Base-by-base conservation (phyloP, 2,329 filamentous ascomycete genomes). In the Phialemoniopsis sp. region DNA sequence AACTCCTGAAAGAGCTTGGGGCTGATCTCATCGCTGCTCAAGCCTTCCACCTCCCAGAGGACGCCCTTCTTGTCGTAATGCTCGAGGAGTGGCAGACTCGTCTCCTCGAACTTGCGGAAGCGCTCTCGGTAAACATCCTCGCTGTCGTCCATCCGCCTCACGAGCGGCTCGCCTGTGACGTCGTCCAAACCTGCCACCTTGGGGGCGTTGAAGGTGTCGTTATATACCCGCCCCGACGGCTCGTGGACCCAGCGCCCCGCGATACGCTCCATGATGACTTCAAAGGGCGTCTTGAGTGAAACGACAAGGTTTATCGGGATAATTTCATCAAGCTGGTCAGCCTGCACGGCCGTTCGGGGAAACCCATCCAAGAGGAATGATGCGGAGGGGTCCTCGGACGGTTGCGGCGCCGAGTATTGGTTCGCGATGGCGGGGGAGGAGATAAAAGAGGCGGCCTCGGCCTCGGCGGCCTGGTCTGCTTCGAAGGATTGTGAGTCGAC, bases 361-460 rank as follows among this genome's bases (percentile, higher is more conserved):
- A 97, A 98, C 13, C 93, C 93, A 59, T 98, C 93, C 38, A 98
- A 84, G 47, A 98, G 86, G 62, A 96, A 97, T 1, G 89, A 95
- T 8, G 89, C 89, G 1, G 80, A 70, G 0, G 89, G 86, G 46
- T 85, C 76, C 32, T 93, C 76, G 36, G 82, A 80, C 34, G 73
- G 68, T 39, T 64, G 62, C 21, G 64, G 64, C 43, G 55, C 63
- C 43, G 53, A 50, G 51, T 49, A 60, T 46, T 29, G 19, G 26
- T 4, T 8, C 14, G 12, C 17, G 36, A 58, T 56, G 18, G 62
- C 62, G 28, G 63, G 58, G 5, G 62, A 54, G 14, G 67, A 58
- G 37, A 69, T 59, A 43, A 71, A 65, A 8, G 62, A 52, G 38
- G 68, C 67, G 42, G 67, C 59, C 39, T 57, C 53, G 53, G 59